Evolutionary conservation across 805 yeast genomes (phyloP).

Genomic region (Yamadazyma laniorum): DNA sequence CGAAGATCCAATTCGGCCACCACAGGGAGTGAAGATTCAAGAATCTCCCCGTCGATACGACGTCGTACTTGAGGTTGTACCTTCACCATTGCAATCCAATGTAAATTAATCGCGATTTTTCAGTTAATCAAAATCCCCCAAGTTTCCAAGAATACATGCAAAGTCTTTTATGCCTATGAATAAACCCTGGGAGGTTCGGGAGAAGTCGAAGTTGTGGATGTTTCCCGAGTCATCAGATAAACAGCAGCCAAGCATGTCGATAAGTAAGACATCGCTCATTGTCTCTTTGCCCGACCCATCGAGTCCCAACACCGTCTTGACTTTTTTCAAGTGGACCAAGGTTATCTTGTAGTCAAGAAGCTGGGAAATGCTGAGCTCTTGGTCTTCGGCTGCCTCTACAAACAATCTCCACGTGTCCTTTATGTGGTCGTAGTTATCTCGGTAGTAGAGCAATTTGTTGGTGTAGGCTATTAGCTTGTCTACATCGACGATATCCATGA

Average conservation of each 20-base stretch:
- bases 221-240: conserved; percentile 27
- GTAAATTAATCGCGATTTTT: not conserved
- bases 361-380: not conserved
- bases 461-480: conserved; percentile 34
- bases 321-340: conserved; percentile 26
- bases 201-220: conserved; percentile 28
- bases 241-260: conserved; percentile 43
- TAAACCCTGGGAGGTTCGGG: conserved; percentile 23
- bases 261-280: conserved; percentile 32
- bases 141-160: conserved; percentile 39
- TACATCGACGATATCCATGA: conserved; percentile 40
- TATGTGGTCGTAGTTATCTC: conserved; percentile 30
- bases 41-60: conserved; percentile 1
- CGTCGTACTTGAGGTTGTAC: not conserved
- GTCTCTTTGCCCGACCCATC: conserved; percentile 20
- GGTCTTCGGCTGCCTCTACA: conserved; percentile 18
- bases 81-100: not conserved
- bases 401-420: conserved; percentile 34
- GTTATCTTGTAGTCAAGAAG: conserved; percentile 20
- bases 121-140: conserved; percentile 34
- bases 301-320: conserved; percentile 29
- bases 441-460: conserved; percentile 28
- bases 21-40: conserved; percentile 3
- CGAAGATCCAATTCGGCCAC: conserved; percentile 2
- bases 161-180: conserved; percentile 37